Base-by-base conservation (phyloP, 805 yeast species). In the Alloascoidea africana region DNA sequence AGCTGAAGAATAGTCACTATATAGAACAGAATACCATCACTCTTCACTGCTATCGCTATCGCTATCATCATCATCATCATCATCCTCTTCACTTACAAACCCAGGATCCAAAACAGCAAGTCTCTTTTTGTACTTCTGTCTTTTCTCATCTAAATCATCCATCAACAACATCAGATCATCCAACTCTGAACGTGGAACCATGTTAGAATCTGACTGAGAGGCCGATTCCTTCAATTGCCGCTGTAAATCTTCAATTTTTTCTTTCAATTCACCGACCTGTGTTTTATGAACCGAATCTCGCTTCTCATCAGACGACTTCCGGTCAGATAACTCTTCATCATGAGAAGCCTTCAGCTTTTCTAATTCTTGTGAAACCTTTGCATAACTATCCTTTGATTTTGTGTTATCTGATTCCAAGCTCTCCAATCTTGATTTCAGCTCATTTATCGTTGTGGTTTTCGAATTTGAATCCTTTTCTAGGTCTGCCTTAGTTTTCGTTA, bases 121-220 rank as follows among this genome's bases (percentile, higher is more conserved):
- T 41, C 60, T 64, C 4, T 54, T 48, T 49, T 76, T 77, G 52
- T 82, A 76, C 43, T 63, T 63, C 18, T 64, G 59, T 40, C 73
- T 73, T 44, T 68, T 71, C 36, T 78, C 85, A 41, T 85, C 94
- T 46, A 84, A 59, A 35, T 83, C 94, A 14, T 80, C 70, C 53
- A 86, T 73, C 14, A 86, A 59, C 16, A 84, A 56, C 74, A 85
- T 68, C 47, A 85, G 54, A 43, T 83, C 94, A 47, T 85, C 94
- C 6, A 75, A 49, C 17, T 76, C 83, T 2, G 68, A 49, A 43
- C 63, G 65, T 2, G 73, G 66, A 13, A 68, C 76, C 38, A 38
- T 41, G 6, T 32, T 47, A 51, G 42, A 33, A n/a, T 18, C 32
- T 27, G n/a, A 32, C 39, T 5, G 35, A 17, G 34, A 41, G 33